phyloP scores from a whole-genome alignment of 2,329 filamentous ascomycete species.

The Alternaria brassicae region DNA sequence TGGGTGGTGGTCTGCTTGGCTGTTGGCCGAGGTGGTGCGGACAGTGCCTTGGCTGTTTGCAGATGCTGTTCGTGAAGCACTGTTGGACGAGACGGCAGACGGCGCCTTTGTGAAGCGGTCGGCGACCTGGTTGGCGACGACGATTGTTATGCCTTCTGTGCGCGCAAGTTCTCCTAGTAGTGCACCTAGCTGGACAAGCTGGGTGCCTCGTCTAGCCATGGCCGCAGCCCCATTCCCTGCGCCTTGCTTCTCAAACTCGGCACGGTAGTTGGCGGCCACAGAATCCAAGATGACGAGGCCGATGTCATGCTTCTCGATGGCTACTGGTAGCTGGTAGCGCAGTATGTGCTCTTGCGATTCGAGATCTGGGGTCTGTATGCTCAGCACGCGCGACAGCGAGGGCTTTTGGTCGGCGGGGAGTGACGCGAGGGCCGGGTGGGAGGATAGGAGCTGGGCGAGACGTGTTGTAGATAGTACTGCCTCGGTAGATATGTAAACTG shows the following conservation, averaged over 20 bases:
- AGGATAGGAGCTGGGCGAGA: slow-evolving; percentile 76
- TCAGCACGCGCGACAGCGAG: slow-evolving; percentile 77
- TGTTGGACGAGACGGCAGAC: slow-evolving; percentile 29
- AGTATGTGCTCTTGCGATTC: slow-evolving; percentile 96
- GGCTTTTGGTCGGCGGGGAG: slow-evolving; percentile 58
- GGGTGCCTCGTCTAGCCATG: slow-evolving; percentile 77
- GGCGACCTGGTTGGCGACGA: slow-evolving; percentile 94
- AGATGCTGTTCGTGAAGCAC: slow-evolving; percentile 34
- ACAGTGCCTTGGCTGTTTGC: slow-evolving; percentile 1
- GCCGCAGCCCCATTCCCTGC: slow-evolving; percentile 44
- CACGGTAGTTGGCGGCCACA: slow-evolving; percentile 93
- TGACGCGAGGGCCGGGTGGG: slow-evolving; percentile 66
- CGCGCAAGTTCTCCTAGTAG: slow-evolving; percentile 78
- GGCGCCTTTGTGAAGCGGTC: slow-evolving; percentile 72
- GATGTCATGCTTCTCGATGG: slow-evolving; percentile 75
- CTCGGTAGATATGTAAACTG: slow-evolving; percentile 94
- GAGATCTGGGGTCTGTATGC: slow-evolving; percentile 84
- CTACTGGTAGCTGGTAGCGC: slow-evolving; percentile 87
- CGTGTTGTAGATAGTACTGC: slow-evolving; percentile 81
- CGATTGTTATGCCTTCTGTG: slow-evolving; percentile 77
- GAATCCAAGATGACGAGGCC: slow-evolving; percentile 89
- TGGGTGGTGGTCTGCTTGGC: slow-evolving; percentile 27
- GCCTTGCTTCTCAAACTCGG: slow-evolving; percentile 75
- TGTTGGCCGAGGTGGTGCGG: slow-evolving; percentile 30
- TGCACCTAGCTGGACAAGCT: slow-evolving; percentile 78